A percentile compares a stretch with the other conserved stretches of the same genome.
These are phyloP conservation scores for Helicosporidium sp. DNA, from an alignment of 139 green algal genomes.

Conservation along the genomic window DNA sequence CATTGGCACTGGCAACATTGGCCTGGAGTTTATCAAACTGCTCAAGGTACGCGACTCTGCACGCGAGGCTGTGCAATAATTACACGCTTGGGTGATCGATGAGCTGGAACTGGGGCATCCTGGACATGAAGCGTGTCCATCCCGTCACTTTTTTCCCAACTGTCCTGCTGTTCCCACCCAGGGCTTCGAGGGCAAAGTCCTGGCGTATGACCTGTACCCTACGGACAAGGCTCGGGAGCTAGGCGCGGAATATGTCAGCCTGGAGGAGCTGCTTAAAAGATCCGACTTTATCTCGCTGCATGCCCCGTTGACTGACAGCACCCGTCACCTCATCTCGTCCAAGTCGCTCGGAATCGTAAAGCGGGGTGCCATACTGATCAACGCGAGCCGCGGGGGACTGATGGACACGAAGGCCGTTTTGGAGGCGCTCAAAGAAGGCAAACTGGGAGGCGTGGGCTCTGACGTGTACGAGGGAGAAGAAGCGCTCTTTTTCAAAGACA, in stretches of 20 bases:
- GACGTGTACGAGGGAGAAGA: conserved; percentile 22
- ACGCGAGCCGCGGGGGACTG: conserved; percentile 44
- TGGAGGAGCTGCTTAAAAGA: conserved; percentile 14
- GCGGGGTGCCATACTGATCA: conserved; percentile 40
- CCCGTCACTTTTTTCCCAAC: too few species aligned
- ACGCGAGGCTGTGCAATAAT: too few species aligned
- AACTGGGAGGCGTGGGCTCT: conserved; percentile 25
- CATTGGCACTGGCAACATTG: conserved; percentile 66
- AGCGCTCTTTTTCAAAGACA: conserved; percentile 34
- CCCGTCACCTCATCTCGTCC: conserved; percentile 42
- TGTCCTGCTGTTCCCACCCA: too few species aligned
- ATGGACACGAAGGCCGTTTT: conserved; percentile 47
- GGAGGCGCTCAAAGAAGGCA: conserved; percentile 26
- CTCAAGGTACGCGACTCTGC: conserved; percentile 10
- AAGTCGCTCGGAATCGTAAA: conserved; percentile 43
- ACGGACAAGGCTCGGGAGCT: conserved; percentile 1
- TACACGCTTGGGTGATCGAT: too few species aligned
- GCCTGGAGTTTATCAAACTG: conserved; percentile 23
- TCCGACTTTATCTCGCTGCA: conserved; percentile 18
- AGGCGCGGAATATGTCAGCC: conserved; percentile 10
- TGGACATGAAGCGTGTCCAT: neutral
- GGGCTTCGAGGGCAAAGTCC: conserved; percentile 14
- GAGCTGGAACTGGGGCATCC: neutral
- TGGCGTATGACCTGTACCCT: conserved; percentile 12
- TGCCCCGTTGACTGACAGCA: conserved; percentile 37